Evolutionary conservation across 345 rosid species (phyloP).

Genomic region (Noccaea bulbosa): DNA sequence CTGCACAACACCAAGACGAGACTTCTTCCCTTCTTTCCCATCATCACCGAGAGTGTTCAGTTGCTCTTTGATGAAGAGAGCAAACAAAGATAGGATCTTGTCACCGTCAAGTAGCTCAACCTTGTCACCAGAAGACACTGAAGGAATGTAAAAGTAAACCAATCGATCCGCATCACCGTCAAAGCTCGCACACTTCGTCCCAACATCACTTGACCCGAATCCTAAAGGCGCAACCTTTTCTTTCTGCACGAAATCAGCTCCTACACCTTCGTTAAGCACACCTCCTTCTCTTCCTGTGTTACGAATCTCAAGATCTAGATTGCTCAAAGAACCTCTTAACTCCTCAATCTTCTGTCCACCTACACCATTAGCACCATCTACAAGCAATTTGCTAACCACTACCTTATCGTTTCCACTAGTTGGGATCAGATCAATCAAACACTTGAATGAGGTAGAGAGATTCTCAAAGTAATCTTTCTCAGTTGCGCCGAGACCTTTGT

Average conservation of each 20-base stretch:
- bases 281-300: constrained; percentile 77
- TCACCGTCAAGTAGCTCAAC: constrained; percentile 89
- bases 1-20: constrained; percentile 79
- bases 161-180: constrained; percentile 97
- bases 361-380: constrained; percentile 95
- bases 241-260: constrained; percentile 97
- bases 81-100: constrained; percentile 87
- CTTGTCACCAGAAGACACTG: constrained; percentile 41
- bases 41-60: constrained; percentile 49
- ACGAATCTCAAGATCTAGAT: constrained; percentile 67
- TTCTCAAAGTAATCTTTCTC: constrained; percentile 81
- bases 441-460: constrained; percentile 69
- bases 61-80: constrained; percentile 80
- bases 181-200: constrained; percentile 88
- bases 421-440: constrained; percentile 71
- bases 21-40: constrained; percentile 44
- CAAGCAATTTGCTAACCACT: constrained; percentile 53
- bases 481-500: constrained; percentile 66
- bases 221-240: constrained; percentile 80
- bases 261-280: constrained; percentile 85
- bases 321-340: constrained; percentile 54
- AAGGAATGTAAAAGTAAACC: constrained; percentile 65
- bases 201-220: constrained; percentile 60
- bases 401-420: constrained; percentile 23
- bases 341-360: constrained; percentile 78